Evolutionary conservation across 176 grass and related monocot genomes (phyloP).

Genomic region (Avena insularis): DNA sequence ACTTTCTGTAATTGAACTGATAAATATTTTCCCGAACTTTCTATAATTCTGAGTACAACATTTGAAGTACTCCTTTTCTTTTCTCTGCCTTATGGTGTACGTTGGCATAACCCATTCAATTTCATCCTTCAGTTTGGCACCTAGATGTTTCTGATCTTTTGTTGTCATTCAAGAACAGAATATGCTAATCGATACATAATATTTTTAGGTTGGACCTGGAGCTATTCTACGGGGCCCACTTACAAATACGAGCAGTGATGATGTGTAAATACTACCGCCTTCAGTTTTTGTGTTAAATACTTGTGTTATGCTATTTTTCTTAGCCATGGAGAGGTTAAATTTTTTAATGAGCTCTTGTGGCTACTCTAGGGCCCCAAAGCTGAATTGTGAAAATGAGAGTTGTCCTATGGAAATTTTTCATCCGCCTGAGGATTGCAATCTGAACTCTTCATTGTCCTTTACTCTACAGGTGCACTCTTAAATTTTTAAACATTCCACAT

Average conservation of each 20-base stretch:
- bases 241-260: constrained; percentile 67
- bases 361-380: constrained; percentile 73
- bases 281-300: constrained; percentile 37
- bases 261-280: constrained; percentile 65
- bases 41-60: constrained; percentile 9
- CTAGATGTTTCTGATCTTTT: constrained; percentile 13
- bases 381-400: constrained; percentile 86
- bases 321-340: constrained; percentile 22
- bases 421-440: constrained; percentile 97
- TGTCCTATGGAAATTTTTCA: constrained; percentile 89
- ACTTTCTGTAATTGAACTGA: constrained; percentile 15
- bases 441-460: constrained; percentile 93
- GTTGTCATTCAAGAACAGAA: constrained; percentile 13
- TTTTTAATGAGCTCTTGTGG: constrained; percentile 46
- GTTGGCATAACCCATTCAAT: neutral
- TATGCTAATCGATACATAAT: constrained; percentile 12
- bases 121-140: constrained; percentile 28
- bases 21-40: neutral
- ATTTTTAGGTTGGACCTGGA: constrained; percentile 90
- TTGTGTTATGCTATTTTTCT: constrained; percentile 26
- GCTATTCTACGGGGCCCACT: constrained; percentile 84
- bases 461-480: constrained; percentile 78
- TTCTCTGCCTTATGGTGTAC: constrained; percentile 17
- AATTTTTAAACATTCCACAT: constrained; percentile 1
- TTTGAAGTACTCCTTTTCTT: constrained; percentile 14